Conservation (phyloP, 2,329 filamentous ascomycete genomes). For the Immersiporthe knoxdaviesiana region DNA sequence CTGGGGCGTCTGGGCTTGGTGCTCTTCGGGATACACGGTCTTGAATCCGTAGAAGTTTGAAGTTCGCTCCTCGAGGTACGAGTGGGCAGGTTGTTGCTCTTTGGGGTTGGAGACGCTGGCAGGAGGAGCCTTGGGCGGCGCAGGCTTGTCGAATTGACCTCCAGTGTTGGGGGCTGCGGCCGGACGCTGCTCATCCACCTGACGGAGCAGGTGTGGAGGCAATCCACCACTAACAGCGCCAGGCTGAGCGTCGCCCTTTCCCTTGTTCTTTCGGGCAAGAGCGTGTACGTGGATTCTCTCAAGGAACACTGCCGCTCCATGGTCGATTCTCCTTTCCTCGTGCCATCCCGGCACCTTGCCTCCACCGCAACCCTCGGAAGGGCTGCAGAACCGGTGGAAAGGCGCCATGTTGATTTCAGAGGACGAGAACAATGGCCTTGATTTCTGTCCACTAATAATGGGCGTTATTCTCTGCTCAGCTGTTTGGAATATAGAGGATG, state of each 20-base stretch:
- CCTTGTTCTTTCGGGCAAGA: not conserved
- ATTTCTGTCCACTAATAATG: not conserved
- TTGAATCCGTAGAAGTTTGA: not conserved
- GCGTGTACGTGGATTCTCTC: not conserved
- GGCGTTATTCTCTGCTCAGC: not conserved
- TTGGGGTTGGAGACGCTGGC: not conserved
- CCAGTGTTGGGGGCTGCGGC: not conserved
- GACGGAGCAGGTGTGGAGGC: slow-evolving; percentile 11
- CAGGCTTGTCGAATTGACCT: not conserved
- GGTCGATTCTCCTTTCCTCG: not conserved
- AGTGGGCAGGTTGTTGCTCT: not conserved
- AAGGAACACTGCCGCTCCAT: slow-evolving; percentile 1
- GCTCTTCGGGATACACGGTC: not conserved
- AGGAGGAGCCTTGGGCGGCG: not conserved
- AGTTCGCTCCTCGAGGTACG: not conserved
- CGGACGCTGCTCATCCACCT: not conserved
- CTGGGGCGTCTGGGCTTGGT: not conserved
- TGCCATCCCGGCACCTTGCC: not conserved
- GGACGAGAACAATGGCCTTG: not conserved
- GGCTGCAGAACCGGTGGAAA: not conserved
- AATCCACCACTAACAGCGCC: not conserved
- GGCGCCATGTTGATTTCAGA: not conserved
- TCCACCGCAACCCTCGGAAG: not conserved
- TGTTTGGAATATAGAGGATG: not conserved
- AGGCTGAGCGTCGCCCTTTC: not conserved